Conservation (phyloP, 2,329 filamentous ascomycete species). For the Chaetoscypha palmicola region DNA sequence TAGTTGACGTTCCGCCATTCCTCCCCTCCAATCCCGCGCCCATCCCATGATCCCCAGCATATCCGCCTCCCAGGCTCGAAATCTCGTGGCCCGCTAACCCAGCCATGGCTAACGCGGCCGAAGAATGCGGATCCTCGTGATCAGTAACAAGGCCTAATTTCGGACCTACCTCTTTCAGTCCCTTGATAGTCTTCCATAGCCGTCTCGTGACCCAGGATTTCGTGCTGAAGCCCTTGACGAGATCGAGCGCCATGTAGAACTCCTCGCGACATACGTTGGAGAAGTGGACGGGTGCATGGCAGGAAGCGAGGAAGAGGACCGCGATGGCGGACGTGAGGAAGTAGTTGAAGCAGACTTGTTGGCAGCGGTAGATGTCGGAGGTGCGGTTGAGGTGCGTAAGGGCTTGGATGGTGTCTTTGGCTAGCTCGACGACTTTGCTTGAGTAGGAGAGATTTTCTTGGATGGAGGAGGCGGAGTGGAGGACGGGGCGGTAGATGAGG, state of each 20-base stretch:
- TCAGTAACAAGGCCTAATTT: conserved; percentile 45
- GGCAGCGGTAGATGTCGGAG: conserved; percentile 61
- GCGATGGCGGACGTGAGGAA: conserved; percentile 70
- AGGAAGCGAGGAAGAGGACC: conserved; percentile 69
- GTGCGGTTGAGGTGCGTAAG: conserved; percentile 65
- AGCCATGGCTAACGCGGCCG: conserved; percentile 48
- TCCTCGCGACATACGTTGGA: conserved; percentile 62
- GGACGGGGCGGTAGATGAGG: conserved; percentile 77
- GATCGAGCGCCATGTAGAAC: conserved; percentile 70
- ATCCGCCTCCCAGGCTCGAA: conserved; percentile 14
- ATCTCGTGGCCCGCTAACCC: conserved; percentile 40
- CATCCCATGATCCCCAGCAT: conserved; percentile 7
- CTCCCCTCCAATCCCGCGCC: conserved; percentile 4
- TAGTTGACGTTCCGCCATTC: no score
- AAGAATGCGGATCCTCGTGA: conserved; percentile 43
- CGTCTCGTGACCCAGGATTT: conserved; percentile 66
- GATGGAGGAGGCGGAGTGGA: conserved; percentile 80
- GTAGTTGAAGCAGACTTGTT: conserved; percentile 74
- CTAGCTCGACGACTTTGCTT: conserved; percentile 65
- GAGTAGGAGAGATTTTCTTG: conserved; percentile 67
- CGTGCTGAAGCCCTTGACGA: conserved; percentile 65
- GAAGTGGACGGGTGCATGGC: conserved; percentile 67
- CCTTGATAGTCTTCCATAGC: conserved; percentile 60
- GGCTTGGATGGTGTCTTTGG: conserved; percentile 69
- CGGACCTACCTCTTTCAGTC: conserved; percentile 65